Evolutionary conservation across 1,284 basidiomycete genomes (phyloP).

Genomic region (Tylopilus sp.): DNA sequence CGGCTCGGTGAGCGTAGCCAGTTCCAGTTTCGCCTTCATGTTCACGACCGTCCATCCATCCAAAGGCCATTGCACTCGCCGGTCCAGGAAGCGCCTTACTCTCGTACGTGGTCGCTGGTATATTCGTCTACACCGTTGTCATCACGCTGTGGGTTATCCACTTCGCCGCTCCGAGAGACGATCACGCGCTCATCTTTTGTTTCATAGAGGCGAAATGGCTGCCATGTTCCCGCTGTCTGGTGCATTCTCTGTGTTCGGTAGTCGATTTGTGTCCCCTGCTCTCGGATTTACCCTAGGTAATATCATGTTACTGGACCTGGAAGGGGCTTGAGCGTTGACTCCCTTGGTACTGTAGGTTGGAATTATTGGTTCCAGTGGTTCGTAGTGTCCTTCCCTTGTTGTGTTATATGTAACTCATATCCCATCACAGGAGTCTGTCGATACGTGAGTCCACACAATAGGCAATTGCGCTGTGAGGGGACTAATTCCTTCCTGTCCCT

Average conservation of each 20-base stretch:
- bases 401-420: slow-evolving; percentile 2
- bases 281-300: slow-evolving; percentile 50
- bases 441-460: slow-evolving; percentile 33
- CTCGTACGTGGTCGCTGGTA: slow-evolving; percentile 46
- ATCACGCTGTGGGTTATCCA: slow-evolving; percentile 41
- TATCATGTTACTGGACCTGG: not conserved
- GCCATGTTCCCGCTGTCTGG: slow-evolving; percentile 46
- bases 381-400: slow-evolving; percentile 2
- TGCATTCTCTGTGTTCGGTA: slow-evolving; percentile 47
- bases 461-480: not conserved
- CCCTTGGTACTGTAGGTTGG: slow-evolving; percentile 36
- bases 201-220: slow-evolving; percentile 41
- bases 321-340: not conserved
- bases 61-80: slow-evolving; percentile 40
- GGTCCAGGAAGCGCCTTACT: slow-evolving; percentile 49
- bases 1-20: slow-evolving; percentile 34
- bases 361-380: slow-evolving; percentile 55
- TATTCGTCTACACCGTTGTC: slow-evolving; percentile 53
- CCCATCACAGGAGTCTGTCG: slow-evolving; percentile 34
- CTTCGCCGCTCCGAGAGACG: not conserved
- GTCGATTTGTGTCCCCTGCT: slow-evolving; percentile 46
- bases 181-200: not conserved
- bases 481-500: not conserved
- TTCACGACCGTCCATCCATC: not conserved
- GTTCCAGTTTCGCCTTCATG: not conserved